Base-by-base conservation (phyloP, 345 rosid species). In the Cardamine chenopodiifolia region DNA sequence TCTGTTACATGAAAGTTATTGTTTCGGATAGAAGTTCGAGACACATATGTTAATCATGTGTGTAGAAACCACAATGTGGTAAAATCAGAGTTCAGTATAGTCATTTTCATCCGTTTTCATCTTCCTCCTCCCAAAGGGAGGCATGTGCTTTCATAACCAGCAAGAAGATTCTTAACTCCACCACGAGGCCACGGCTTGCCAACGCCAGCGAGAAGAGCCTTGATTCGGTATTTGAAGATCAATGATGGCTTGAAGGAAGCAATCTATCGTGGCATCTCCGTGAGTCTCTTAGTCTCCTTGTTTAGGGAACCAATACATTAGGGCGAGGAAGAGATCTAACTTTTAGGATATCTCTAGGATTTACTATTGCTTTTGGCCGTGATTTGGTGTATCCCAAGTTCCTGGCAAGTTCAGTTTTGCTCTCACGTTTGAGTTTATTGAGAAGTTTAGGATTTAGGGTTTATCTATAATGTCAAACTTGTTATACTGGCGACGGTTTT, bases 391-490 rank as follows among this genome's bases (percentile, higher is more conserved):
- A 29, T 8, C 23, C 40, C 7, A 31, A 56, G 20, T 29, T 31
- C 62, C 62, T 29, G 39, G 23, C 22, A 8, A 15, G 35, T 55
- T 15, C 26, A 5, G 32, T 57, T 40, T 57, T 31, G 13, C 62
- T 56, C 0, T 55, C 60, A 4, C 20, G 10, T 55, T 55, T 37
- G 35, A 32, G 2, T 32, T 29, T 29, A 6, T 29, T 29, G 32
- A 6, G 19, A 54, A 11, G 35, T 5, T 48, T 49, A 49, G 49
- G 58, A 8, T 20, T 50, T 49, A 3, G 49, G 39, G 40, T 55
- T 40, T 58, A 22, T 29, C 17, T 13, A 58, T 70, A 66, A 70
- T 70, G 66, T 34, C 74, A 58, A 70, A 29, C 50, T 45, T 70
- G 58, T 20, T 70, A 48, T 57, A 57, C 40, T 17, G 42, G 15